Conservation (phyloP, 805 yeast species). For the Barnettozyma salicaria region DNA sequence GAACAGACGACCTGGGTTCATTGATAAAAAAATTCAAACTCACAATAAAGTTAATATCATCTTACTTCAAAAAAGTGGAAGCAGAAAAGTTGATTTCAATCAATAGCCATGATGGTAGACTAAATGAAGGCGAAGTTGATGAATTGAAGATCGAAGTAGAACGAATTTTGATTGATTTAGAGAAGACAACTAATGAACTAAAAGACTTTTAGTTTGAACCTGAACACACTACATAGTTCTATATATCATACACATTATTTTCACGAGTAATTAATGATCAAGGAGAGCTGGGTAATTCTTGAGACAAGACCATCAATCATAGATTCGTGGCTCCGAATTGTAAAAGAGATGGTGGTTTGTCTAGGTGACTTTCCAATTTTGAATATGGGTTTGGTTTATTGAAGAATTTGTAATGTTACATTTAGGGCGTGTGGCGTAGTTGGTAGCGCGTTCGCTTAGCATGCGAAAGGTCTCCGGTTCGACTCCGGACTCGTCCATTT, state of each 20-base stretch:
- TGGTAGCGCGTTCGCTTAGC: slow-evolving; percentile 80
- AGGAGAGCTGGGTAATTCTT: too few relatives aligned
- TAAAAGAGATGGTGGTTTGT: too few relatives aligned
- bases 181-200: neutral
- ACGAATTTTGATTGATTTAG: neutral
- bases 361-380: too few relatives aligned
- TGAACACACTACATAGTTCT: too few relatives aligned
- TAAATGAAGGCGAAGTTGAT: slow-evolving; percentile 1
- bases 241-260: too few relatives aligned
- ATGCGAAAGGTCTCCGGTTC: slow-evolving; percentile 77
- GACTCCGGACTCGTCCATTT: slow-evolving; percentile 69
- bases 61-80: slow-evolving; percentile 3
- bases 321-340: too few relatives aligned
- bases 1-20: neutral
- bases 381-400: too few relatives aligned
- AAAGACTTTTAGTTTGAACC: too few relatives aligned
- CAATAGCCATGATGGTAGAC: neutral
- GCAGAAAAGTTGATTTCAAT: neutral
- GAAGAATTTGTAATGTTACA: too few relatives aligned
- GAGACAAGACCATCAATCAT: too few relatives aligned
- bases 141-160: slow-evolving; percentile 1
- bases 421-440: slow-evolving; percentile 72
- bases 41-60: slow-evolving; percentile 1
- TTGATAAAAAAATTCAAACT: slow-evolving; percentile 4
- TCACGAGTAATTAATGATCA: too few relatives aligned